Percentiles rank a stretch among this genome's conserved stretches.
phyloP scores from a whole-genome alignment of 805 yeast genomes.

The Lipomyces chichibuensis region DNA sequence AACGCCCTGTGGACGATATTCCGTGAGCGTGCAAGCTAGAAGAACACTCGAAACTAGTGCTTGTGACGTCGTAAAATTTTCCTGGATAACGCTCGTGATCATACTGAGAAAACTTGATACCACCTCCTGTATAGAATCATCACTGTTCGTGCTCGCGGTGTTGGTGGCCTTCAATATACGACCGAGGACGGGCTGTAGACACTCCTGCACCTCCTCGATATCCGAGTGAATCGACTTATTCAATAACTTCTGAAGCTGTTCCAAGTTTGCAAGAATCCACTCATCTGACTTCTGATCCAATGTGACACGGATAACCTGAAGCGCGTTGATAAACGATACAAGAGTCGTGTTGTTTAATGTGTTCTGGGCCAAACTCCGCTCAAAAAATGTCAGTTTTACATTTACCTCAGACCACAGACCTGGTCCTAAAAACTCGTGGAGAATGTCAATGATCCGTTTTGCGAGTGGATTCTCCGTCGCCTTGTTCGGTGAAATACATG shows the following conservation, averaged over 20 bases:
- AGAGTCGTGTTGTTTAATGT: slow-evolving; percentile 65
- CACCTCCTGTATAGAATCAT: slow-evolving; percentile 63
- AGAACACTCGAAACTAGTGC: slow-evolving; percentile 78
- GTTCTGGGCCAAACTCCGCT: slow-evolving; percentile 76
- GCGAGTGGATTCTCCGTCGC: slow-evolving; percentile 84
- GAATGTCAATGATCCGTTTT: slow-evolving; percentile 74
- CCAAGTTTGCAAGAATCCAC: slow-evolving; percentile 78
- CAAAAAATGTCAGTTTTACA: slow-evolving; percentile 86
- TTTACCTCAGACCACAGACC: slow-evolving; percentile 84
- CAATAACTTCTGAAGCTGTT: slow-evolving; percentile 68
- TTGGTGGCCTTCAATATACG: slow-evolving; percentile 69
- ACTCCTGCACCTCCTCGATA: slow-evolving; percentile 85
- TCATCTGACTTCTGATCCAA: slow-evolving; percentile 72
- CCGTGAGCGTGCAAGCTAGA: slow-evolving; percentile 72
- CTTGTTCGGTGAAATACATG: slow-evolving; percentile 82
- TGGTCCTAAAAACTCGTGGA: slow-evolving; percentile 71
- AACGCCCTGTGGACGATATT: slow-evolving; percentile 69
- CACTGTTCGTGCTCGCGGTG: slow-evolving; percentile 50
- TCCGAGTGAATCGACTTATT: slow-evolving; percentile 82
- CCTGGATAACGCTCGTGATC: slow-evolving; percentile 70
- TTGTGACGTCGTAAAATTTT: slow-evolving; percentile 70
- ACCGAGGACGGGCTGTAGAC: slow-evolving; percentile 72
- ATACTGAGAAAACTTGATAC: slow-evolving; percentile 63
- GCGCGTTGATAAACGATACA: slow-evolving; percentile 79
- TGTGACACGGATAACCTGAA: slow-evolving; percentile 84